Percentiles rank a stretch among this genome's conserved stretches.
These are phyloP conservation scores for Fusarium sp. DNA, from an alignment of 2,329 filamentous ascomycete species.

Conservation along the genomic window DNA sequence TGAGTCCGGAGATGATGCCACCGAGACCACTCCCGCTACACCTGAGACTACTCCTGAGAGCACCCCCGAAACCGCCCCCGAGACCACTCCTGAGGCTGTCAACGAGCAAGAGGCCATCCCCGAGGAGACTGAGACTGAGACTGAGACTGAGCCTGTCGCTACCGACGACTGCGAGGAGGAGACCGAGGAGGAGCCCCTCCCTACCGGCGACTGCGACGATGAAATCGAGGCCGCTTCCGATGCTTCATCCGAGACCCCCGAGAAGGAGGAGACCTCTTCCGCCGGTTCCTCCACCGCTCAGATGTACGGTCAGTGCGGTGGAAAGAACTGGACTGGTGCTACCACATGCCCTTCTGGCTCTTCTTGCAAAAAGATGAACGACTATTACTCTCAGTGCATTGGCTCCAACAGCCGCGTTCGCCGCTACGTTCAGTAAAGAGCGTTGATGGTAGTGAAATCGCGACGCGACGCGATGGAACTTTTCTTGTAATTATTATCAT, in stretches of 20 bases:
- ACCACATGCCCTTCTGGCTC: constrained; percentile 16
- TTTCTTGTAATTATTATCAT: not conserved
- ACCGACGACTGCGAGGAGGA: not conserved
- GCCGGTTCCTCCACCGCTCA: not conserved
- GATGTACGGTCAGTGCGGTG: constrained; percentile 28
- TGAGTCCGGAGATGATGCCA: not conserved
- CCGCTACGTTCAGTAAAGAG: not conserved
- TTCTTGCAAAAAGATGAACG: constrained; percentile 28
- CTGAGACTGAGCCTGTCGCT: not conserved
- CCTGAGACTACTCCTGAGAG: not conserved
- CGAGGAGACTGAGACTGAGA: not conserved
- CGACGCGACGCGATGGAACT: not conserved
- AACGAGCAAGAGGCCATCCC: not conserved
- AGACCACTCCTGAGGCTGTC: not conserved
- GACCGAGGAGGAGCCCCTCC: not conserved
- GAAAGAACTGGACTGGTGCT: constrained; percentile 19
- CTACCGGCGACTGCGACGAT: not conserved
- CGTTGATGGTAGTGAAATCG: not conserved
- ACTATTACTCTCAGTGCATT: constrained; percentile 31
- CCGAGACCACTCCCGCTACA: not conserved
- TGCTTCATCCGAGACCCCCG: not conserved
- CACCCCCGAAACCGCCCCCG: not conserved
- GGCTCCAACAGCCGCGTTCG: constrained; percentile 12
- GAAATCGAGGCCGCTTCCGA: not conserved
- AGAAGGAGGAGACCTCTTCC: not conserved